These are phyloP conservation scores for Pseudogymnoascus sp. DNA, from an alignment of 2,329 filamentous ascomycete species.

Conservation along the genomic window DNA sequence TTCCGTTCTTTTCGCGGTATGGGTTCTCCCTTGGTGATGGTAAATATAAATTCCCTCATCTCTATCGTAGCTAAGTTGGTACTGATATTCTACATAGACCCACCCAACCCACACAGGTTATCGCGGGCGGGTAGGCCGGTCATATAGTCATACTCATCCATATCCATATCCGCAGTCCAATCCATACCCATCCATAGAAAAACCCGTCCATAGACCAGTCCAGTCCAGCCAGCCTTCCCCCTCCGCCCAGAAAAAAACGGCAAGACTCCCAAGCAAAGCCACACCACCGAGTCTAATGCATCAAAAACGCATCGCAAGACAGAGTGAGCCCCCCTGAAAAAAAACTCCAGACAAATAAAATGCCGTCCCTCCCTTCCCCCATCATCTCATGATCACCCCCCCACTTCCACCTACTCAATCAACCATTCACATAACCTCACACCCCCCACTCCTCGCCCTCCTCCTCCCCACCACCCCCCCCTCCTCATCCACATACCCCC, in stretches of 20 bases:
- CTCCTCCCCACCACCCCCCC: constrained; percentile 68
- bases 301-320: background rate
- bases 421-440: constrained; percentile 55
- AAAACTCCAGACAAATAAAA: background rate
- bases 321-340: background rate
- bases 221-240: no score
- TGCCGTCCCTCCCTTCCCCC: background rate
- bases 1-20: no score
- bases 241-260: background rate
- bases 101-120: background rate
- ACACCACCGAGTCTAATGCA: background rate
- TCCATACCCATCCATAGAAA: no score
- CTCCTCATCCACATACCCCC: no score
- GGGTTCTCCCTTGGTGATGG: no score
- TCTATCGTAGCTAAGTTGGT: no score
- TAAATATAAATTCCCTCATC: no score
- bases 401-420: no score
- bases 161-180: background rate
- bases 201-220: background rate
- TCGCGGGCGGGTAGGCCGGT: background rate
- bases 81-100: background rate
- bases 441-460: constrained; percentile 63
- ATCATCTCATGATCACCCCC: no score
- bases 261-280: background rate
- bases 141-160: background rate